These are phyloP conservation scores for Lophiostoma macrostomum DNA, from an alignment of 495 filamentous ascomycete genomes.

Conservation along the genomic window DNA sequence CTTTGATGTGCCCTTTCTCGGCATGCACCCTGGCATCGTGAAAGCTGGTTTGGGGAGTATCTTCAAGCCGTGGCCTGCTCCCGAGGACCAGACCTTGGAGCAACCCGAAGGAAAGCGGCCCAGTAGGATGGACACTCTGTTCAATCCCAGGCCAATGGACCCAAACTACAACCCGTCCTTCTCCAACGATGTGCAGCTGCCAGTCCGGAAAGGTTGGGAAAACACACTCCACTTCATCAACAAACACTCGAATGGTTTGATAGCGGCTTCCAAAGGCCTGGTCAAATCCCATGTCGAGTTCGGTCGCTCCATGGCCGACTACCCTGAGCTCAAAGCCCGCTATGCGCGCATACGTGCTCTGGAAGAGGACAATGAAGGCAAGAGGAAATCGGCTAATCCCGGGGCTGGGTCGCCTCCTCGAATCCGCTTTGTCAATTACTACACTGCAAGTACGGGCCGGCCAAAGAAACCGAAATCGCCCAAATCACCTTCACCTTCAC, in stretches of 20 bases:
- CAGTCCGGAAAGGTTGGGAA: slow-evolving; percentile 61
- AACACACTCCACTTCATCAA: slow-evolving; percentile 73
- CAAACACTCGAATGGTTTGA: slow-evolving; percentile 70
- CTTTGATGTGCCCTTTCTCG: slow-evolving; percentile 82
- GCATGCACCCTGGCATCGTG: slow-evolving; percentile 85
- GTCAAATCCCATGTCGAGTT: slow-evolving; percentile 80
- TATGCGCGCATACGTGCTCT: slow-evolving; percentile 64
- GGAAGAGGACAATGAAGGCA: slow-evolving; percentile 61
- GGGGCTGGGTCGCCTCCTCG: slow-evolving; percentile 25
- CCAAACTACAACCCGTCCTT: slow-evolving; percentile 72
- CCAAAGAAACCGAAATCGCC: slow-evolving; percentile 48
- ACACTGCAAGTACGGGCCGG: slow-evolving; percentile 74
- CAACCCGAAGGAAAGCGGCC: slow-evolving; percentile 1
- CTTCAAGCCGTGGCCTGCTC: slow-evolving; percentile 55
- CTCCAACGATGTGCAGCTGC: slow-evolving; percentile 64
- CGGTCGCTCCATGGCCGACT: slow-evolving; percentile 76
- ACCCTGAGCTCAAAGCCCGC: slow-evolving; percentile 61
- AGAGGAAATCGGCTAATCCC: slow-evolving; percentile 25
- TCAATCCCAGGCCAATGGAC: slow-evolving; percentile 43
- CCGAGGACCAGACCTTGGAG: slow-evolving; percentile 6
- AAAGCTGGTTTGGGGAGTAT: slow-evolving; percentile 73
- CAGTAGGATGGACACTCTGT: slow-evolving; percentile 29
- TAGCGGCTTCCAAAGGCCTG: slow-evolving; percentile 66
- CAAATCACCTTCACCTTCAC: slow-evolving; percentile 12
- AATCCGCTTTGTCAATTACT: slow-evolving; percentile 87